Base-by-base conservation (phyloP, 257 asterid species). In the Oldenlandia corymbosa region DNA sequence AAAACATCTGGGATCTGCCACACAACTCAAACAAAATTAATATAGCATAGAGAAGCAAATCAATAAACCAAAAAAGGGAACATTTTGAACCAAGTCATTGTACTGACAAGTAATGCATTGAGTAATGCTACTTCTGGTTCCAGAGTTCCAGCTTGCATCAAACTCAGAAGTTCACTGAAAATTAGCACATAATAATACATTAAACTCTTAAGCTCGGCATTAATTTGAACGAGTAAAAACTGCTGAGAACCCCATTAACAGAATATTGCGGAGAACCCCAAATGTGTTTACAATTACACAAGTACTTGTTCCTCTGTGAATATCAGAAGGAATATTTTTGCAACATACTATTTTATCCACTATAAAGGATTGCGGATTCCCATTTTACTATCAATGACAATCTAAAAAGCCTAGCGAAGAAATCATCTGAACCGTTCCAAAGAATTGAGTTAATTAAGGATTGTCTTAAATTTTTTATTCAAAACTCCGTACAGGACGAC, bases 81-180 rank as follows among this genome's bases (percentile, higher is more conserved):
- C 45, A 42, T 18, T 47, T 43, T 41, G 27, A 39, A 58, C 59
- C 37, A 31, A 54, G 62, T 14, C 11, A 32, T 6, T n/a, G 68
- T 26, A 68, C 97, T 79, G 61, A 92, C 99, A 5, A 92, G 88
- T 60, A 87, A 80, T 76, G 96, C 99, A 78, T 87, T 92, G 60
- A 92, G 90, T 52, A 92, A 70, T 36, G 95, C 94, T 24, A 83
- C 82, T 81, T 89, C 96, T 53, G 99, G 97, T 66, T 82, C 85
- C 85, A 93, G 73, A 12, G 85, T 85, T 46, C 97, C 94, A 8
- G 85, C 80, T 75, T 83, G 94, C 96, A 90, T 87, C 65, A 84
- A 78, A 45, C 81, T 85, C 76, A 85, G 73, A 69, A 90, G 95
- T 59, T 84, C 90, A 51, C 97, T 87, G 83, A 71, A 72, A 69